phyloP scores from a whole-genome alignment of 805 yeast species.

The Ogataea chonburiensis region DNA sequence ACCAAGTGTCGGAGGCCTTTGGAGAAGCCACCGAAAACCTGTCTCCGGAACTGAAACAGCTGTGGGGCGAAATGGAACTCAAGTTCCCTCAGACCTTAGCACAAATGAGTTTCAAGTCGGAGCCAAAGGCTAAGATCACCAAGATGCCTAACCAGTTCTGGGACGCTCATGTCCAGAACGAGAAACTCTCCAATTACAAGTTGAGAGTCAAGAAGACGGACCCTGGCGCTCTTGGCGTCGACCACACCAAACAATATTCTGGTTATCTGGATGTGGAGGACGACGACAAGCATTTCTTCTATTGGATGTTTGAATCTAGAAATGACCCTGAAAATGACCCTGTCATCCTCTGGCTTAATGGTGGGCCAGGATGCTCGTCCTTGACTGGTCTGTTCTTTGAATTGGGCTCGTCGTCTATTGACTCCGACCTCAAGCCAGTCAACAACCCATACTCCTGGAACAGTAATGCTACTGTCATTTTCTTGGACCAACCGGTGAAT shows the following conservation, averaged over 20 bases:
- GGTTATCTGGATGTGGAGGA: slow-evolving; percentile 71
- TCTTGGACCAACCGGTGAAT: slow-evolving; percentile 90
- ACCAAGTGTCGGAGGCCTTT: slow-evolving; percentile 49
- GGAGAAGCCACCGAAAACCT: slow-evolving; percentile 50
- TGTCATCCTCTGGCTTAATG: slow-evolving; percentile 82
- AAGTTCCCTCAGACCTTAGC: slow-evolving; percentile 57
- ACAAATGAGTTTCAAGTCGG: slow-evolving; percentile 47
- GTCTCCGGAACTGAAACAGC: slow-evolving; percentile 46
- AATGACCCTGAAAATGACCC: slow-evolving; percentile 87
- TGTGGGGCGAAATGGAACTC: slow-evolving; percentile 65
- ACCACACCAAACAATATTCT: slow-evolving; percentile 65
- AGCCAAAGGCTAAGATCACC: slow-evolving; percentile 44
- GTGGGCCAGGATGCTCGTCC: slow-evolving; percentile 96
- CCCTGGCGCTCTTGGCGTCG: slow-evolving; percentile 54
- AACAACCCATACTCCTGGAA: slow-evolving; percentile 90
- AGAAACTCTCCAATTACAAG: slow-evolving; percentile 43
- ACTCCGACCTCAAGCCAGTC: slow-evolving; percentile 61
- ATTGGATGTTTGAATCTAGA: slow-evolving; percentile 92
- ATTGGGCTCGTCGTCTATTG: slow-evolving; percentile 82
- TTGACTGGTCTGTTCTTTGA: slow-evolving; percentile 88
- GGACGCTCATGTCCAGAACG: slow-evolving; percentile 34
- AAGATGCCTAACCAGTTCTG: slow-evolving; percentile 35
- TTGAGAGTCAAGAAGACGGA: slow-evolving; percentile 48
- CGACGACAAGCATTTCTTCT: slow-evolving; percentile 82
- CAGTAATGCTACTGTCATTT: slow-evolving; percentile 82